Conservation (phyloP, 371 early-diverging fungal genomes). For the Funneliformis caledonium region DNA sequence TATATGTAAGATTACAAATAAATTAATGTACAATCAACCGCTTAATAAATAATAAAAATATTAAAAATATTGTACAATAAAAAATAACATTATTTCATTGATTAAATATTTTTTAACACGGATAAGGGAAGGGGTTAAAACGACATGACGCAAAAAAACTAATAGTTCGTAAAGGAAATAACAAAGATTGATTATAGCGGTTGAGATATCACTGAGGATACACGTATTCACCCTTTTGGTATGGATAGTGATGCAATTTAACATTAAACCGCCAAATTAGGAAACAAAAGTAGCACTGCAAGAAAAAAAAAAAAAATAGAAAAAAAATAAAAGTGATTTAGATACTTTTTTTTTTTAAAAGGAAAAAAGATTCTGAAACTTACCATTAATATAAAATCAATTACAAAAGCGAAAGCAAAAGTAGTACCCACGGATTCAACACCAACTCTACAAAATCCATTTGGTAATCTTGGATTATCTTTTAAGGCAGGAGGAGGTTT, state of each 20-base stretch:
- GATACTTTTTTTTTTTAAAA: background rate
- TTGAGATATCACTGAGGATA: background rate
- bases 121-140: no score
- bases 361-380: background rate
- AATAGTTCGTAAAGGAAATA: no score
- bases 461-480: background rate
- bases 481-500: background rate
- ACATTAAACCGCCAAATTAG: slow-evolving; percentile 26
- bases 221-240: background rate
- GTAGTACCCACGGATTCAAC: background rate
- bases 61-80: no score
- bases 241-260: slow-evolving; percentile 22
- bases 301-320: no score
- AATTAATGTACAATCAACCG: no score
- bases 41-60: no score
- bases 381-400: slow-evolving; percentile 39
- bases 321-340: background rate
- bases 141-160: no score
- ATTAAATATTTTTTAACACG: no score
- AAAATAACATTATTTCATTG: no score
- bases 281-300: slow-evolving; percentile 22
- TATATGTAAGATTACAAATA: no score
- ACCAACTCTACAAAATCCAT: slow-evolving; percentile 11
- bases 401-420: background rate
- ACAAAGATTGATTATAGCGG: no score